Evolutionary conservation across 495 filamentous ascomycete species (phyloP), one percentile per base, ranked within the genome.

Genomic region (Pyrenula aspistea): DNA sequence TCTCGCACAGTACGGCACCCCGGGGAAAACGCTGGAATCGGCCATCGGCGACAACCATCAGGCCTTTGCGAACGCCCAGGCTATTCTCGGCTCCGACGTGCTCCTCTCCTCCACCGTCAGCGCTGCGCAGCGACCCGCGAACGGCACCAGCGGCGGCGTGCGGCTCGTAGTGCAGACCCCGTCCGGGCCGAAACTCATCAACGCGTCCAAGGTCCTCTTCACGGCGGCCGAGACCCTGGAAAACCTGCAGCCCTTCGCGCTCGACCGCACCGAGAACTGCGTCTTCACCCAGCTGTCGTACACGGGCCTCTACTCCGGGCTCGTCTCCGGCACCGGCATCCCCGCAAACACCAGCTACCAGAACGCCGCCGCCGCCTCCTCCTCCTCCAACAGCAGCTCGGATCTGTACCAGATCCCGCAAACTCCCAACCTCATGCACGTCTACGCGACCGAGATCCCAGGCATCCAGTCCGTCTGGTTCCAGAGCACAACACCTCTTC

Each of bases 151-250:
- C 50, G 55, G 22, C 19, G 50, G 50, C 50, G 50, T 52, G 19
- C 50, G 20, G 22, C 50, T 52, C 50, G 50, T 63, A 0, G 64
- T 74, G n/a, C 31, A 61, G 10, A 74, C 72, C 0, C 68, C 70
- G 0, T 53, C 58, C 0, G 75, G 74, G 1, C 56, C 11, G 2
- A 69, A 69, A 56, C 62, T 72, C 25, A 69, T 80, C 55, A 49
- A 59, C 20, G 73, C 76, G 21, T 68, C 67, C 15, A 73, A 75
- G 51, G 54, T 79, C 36, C 56, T 82, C 12, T 61, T 75, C 53
- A 63, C 73, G 4, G 68, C 73, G 23, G 67, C 67, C 2, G 61
- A 64, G 0, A 57, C 59, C n/a, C 51, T 70, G 2, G 53, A 62
- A n/a, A 69, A 69, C 53, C 55, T 77, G 23, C 12, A 59, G 0